Evolutionary conservation across 1,139 yeast genomes (phyloP), one percentile per base, ranked within the genome.

Genomic region (Debaryomycetaceae sp.): DNA sequence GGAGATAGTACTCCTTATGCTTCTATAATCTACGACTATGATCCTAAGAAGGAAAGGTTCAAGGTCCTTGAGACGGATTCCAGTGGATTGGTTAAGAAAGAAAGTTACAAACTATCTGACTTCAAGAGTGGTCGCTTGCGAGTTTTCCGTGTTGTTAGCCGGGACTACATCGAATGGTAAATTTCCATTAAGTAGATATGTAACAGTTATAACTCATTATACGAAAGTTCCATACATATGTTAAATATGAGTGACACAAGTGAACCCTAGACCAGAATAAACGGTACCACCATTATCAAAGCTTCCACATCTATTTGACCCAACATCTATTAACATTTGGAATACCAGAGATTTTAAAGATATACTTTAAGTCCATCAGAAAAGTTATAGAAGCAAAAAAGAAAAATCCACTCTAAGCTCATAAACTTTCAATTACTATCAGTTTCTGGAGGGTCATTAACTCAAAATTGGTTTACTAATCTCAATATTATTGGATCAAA

Each of bases 71-170:
- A 85, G 55, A 69, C 73, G 50, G 76, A 73, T 40, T 41, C 58
- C n/a, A 59, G 67, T 33, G 85, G 85, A 2, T 75, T 74, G 45
- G 70, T 84, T 33, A 76, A 68, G 46, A 78, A 75, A 46, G 83
- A 80, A 37, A 73, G 83, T 38, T 86, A 83, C 60, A 81, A 81
- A 53, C 59, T 89, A 17, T 65, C 77, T 8, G 95, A 88, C 41
- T 73, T 92, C 75, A 83, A 78, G 59, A 70, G 79, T 43, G 98
- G 98, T 4, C 83, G 81, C 52, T 67, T 92, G 15, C 76, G 88
- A 48, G 87, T 88, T 2, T 91, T 82, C 61, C 78, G 98, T 55
- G 76, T 37, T 4, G 42, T 44, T n/a, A 38, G 43, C 6, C 40
- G 44, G 32, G 39, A 39, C 22, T 44, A 44, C 30, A 37, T 44